These are phyloP conservation scores for Starmerella vaccinii DNA, from an alignment of 805 yeast genomes.

Conservation along the genomic window DNA sequence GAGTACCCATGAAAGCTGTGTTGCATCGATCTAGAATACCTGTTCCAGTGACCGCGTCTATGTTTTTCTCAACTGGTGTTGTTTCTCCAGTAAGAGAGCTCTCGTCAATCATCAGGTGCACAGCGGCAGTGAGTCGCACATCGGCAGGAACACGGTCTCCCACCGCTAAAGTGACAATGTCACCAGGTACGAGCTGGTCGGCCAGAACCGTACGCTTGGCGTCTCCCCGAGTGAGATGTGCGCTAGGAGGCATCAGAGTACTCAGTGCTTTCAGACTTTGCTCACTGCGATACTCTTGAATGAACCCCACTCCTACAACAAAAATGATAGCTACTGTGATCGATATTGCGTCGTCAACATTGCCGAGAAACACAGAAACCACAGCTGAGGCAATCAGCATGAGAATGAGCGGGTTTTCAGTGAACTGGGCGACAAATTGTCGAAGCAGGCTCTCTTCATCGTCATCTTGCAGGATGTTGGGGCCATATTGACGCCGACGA, in stretches of 20 bases:
- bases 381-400: conserved; percentile 82
- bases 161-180: conserved; percentile 73
- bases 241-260: conserved; percentile 92
- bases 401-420: conserved; percentile 83
- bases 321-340: conserved; percentile 85
- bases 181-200: conserved; percentile 87
- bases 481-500: conserved; percentile 66
- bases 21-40: conserved; percentile 44
- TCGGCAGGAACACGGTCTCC: conserved; percentile 98
- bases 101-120: conserved; percentile 79
- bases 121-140: conserved; percentile 65
- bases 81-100: conserved; percentile 94
- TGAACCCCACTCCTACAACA: conserved; percentile 94
- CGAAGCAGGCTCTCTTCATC: conserved; percentile 56
- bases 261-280: conserved; percentile 87
- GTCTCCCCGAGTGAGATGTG: conserved; percentile 78
- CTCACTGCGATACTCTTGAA: conserved; percentile 93
- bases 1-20: conserved; percentile 94
- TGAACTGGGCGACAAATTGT: conserved; percentile 70
- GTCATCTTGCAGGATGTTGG: conserved; percentile 73
- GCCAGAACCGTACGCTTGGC: conserved; percentile 75
- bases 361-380: conserved; percentile 85
- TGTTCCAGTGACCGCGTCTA: conserved; percentile 36
- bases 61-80: conserved; percentile 64
- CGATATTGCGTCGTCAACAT: conserved; percentile 88